Conservation (phyloP, 257 asterid genomes). For the Ligustrum vulgare region DNA sequence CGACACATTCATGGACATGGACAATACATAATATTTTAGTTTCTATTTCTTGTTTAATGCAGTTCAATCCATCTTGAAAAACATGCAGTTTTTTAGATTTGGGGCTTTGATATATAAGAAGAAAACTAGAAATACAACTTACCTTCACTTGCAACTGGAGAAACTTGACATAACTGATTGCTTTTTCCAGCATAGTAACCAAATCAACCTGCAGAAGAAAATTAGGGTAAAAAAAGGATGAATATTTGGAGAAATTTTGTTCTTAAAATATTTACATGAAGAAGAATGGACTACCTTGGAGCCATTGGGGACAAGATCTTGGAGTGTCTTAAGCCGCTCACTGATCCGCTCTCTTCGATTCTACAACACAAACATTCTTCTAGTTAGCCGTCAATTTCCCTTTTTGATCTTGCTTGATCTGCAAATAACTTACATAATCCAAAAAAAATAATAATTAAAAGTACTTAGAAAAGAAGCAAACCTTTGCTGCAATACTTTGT, state of each 20-base stretch:
- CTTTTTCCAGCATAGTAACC: constrained; percentile 93
- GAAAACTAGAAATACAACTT: not conserved
- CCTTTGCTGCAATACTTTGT: constrained; percentile 95
- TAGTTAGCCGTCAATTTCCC: not conserved
- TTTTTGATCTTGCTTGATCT: constrained; percentile 13
- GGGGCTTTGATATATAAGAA: not conserved
- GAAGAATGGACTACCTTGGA: constrained; percentile 56
- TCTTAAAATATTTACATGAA: not conserved
- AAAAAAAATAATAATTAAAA: not conserved
- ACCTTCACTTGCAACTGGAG: constrained; percentile 96
- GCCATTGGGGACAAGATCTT: constrained; percentile 94
- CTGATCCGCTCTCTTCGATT: constrained; percentile 85
- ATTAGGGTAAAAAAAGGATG: not conserved
- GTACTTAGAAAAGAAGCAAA: constrained; percentile 11
- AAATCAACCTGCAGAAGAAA: constrained; percentile 70
- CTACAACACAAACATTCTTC: constrained; percentile 40
- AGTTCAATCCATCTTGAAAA: not conserved
- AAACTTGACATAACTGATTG: constrained; percentile 84
- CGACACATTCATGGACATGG: too few species aligned
- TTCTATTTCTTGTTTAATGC: too few species aligned
- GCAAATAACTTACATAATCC: constrained; percentile 1
- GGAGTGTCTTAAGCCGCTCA: constrained; percentile 76
- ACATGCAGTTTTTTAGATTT: not conserved
- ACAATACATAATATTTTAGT: too few species aligned
- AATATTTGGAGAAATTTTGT: not conserved